Evolutionary conservation across 768 basidiomycete species (phyloP).

Genomic region (Naganishia friedmannii): DNA sequence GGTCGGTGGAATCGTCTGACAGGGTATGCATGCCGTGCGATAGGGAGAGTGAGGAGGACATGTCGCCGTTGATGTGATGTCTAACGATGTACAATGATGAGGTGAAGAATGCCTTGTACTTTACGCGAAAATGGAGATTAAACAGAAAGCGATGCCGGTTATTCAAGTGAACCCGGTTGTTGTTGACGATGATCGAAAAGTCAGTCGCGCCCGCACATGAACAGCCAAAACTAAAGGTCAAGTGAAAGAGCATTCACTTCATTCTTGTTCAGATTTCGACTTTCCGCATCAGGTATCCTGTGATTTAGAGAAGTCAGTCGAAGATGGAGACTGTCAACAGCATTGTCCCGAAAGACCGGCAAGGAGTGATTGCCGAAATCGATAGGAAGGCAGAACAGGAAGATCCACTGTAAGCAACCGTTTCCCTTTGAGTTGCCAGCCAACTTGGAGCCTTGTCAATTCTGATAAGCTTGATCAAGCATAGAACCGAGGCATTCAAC

Average conservation of each 20-base stretch:
- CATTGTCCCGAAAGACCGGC: neutral
- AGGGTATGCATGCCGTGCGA: neutral
- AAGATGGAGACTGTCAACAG: neutral
- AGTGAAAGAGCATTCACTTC: neutral
- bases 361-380: neutral
- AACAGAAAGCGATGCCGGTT: neutral
- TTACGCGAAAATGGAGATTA: no score
- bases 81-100: no score
- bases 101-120: no score
- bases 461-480: neutral
- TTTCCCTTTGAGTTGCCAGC: no score
- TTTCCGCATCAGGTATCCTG: neutral
- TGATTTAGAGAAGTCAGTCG: no score
- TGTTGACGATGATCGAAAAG: neutral
- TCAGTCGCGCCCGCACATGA: neutral
- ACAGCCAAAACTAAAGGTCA: neutral
- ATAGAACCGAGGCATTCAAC: neutral
- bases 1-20: neutral
- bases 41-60: neutral
- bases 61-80: no score
- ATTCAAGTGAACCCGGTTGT: neutral
- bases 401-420: constrained; percentile 8
- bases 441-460: no score
- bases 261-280: neutral
- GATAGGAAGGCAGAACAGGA: neutral